phyloP scores from a whole-genome alignment of 345 rosid species.

The Euphorbia tirucalli region DNA sequence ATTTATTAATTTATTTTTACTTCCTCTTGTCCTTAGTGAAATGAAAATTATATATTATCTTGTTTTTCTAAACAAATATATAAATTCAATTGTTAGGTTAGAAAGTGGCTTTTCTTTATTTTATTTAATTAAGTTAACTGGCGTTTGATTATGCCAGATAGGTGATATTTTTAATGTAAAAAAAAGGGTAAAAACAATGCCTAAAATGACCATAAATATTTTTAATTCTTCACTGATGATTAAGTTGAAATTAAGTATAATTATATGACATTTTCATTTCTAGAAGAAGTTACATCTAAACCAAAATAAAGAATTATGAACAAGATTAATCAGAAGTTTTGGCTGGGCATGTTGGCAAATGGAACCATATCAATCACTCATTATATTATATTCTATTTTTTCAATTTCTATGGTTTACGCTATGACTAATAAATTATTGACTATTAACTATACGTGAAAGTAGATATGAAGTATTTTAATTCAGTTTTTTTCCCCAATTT shows the following conservation, averaged over 20 bases:
- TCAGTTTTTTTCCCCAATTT: no score
- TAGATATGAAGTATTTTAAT: no score
- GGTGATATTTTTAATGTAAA: background rate
- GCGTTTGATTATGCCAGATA: slow-evolving; percentile 13
- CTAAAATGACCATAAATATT: background rate
- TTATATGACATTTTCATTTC: slow-evolving; percentile 8
- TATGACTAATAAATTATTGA: background rate
- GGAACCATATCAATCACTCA: background rate
- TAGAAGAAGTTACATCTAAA: slow-evolving; percentile 22
- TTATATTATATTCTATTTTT: background rate
- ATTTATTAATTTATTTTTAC: no score
- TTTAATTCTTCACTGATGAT: background rate
- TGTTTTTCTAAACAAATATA: no score
- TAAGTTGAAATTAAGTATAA: background rate
- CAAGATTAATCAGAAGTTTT: slow-evolving; percentile 3
- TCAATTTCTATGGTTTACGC: slow-evolving; percentile 11
- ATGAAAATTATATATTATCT: no score
- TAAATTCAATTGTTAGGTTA: slow-evolving; percentile 4
- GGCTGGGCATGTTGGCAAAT: background rate
- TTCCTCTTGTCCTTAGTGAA: no score
- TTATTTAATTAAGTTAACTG: background rate
- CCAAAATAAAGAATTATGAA: background rate
- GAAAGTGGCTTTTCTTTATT: slow-evolving; percentile 2
- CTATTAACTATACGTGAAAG: no score
- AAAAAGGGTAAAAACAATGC: background rate